Evolutionary conservation across 2,329 filamentous ascomycete genomes (phyloP).

Genomic region (Cladosporium sp.): DNA sequence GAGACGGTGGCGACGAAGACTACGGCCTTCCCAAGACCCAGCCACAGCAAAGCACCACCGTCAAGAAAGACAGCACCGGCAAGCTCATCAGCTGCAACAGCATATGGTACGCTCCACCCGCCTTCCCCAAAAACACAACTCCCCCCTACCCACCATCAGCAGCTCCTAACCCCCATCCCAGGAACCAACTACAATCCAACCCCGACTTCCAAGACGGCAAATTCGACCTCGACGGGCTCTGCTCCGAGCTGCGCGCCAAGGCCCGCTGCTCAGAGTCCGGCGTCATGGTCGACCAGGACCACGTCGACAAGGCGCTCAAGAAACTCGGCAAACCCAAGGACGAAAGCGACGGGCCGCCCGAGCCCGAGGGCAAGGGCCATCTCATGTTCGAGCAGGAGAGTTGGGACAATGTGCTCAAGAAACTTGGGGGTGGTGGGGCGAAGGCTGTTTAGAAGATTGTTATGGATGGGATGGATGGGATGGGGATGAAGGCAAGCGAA

Average conservation of each 20-base stretch:
- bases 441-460: background rate
- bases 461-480: too few relatives aligned
- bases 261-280: slow-evolving; percentile 91
- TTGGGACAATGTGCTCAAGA: slow-evolving; percentile 25
- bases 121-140: background rate
- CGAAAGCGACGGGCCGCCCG: slow-evolving; percentile 2
- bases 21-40: slow-evolving; percentile 23
- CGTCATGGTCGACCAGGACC: slow-evolving; percentile 81
- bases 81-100: slow-evolving; percentile 80
- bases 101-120: slow-evolving; percentile 75
- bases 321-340: slow-evolving; percentile 36
- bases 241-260: slow-evolving; percentile 89
- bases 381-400: slow-evolving; percentile 26
- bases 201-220: slow-evolving; percentile 85
- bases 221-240: slow-evolving; percentile 89
- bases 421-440: slow-evolving; percentile 15
- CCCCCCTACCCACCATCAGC: background rate
- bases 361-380: slow-evolving; percentile 10
- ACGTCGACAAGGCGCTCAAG: slow-evolving; percentile 66
- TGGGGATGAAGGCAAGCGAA: too few relatives aligned
- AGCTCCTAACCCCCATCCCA: slow-evolving; percentile 47
- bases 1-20: slow-evolving; percentile 67
- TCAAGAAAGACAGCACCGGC: slow-evolving; percentile 29
- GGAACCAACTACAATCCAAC: slow-evolving; percentile 86
- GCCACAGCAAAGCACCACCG: background rate